Conservation (phyloP, 2,329 filamentous ascomycete species). For the Colletotrichum higginsianum region DNA sequence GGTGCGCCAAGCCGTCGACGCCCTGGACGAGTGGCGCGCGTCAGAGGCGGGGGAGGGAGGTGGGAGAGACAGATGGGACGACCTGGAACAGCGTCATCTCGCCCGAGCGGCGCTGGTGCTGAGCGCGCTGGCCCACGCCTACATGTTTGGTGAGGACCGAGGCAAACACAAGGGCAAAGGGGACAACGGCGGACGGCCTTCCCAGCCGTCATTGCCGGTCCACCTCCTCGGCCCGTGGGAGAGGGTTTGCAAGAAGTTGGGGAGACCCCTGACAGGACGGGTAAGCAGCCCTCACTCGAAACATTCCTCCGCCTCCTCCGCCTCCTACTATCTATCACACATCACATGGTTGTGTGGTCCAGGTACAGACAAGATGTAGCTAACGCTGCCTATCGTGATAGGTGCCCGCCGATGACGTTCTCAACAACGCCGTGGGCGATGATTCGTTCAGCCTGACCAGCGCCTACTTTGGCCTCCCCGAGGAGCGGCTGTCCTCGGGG, state of each 20-base stretch:
- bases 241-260: constrained; percentile 24
- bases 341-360: no score
- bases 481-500: constrained; percentile 34
- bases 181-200: neutral
- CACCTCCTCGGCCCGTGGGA: constrained; percentile 28
- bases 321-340: no score
- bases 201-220: constrained; percentile 11
- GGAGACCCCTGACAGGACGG: constrained; percentile 28
- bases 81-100: constrained; percentile 25
- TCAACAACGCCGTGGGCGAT: constrained; percentile 37
- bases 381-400: constrained; percentile 3
- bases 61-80: constrained; percentile 12
- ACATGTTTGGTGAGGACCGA: constrained; percentile 31
- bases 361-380: neutral
- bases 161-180: constrained; percentile 1
- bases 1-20: constrained; percentile 34
- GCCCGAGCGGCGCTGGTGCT: constrained; percentile 30
- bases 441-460: constrained; percentile 24
- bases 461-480: constrained; percentile 32
- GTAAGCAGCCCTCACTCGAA: constrained; percentile 10
- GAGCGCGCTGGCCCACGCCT: constrained; percentile 36
- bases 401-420: constrained; percentile 38
- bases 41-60: no score
- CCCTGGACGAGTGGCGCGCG: neutral
- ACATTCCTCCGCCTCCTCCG: no score